Conservation (phyloP, 2,329 filamentous ascomycete genomes). For the Aspergillus flavus region DNA sequence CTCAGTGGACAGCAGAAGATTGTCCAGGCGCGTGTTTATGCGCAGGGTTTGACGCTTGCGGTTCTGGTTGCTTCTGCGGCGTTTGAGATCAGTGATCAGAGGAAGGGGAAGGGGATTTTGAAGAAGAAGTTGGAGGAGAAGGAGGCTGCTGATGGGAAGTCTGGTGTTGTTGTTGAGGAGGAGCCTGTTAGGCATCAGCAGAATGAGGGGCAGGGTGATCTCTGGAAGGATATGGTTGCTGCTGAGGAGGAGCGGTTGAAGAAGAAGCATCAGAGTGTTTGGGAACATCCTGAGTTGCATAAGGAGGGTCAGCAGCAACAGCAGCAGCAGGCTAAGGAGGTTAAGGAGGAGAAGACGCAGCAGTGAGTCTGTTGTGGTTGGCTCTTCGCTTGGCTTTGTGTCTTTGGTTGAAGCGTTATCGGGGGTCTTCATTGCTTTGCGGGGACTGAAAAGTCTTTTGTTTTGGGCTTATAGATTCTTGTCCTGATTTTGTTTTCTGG, state of each 20-base stretch:
- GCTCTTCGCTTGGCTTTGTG: no score
- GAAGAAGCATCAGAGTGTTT: constrained; percentile 42
- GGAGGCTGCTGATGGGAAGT: constrained; percentile 64
- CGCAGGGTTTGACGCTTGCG: constrained; percentile 82
- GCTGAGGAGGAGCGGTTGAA: constrained; percentile 51
- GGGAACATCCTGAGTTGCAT: constrained; percentile 27
- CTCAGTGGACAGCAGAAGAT: constrained; percentile 80
- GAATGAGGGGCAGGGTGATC: constrained; percentile 78
- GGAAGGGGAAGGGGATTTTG: constrained; percentile 60
- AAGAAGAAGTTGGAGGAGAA: constrained; percentile 70
- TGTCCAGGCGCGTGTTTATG: constrained; percentile 92
- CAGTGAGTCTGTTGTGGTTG: not conserved
- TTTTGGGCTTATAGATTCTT: constrained; percentile 3
- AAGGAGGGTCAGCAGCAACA: not conserved
- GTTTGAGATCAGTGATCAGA: constrained; percentile 79
- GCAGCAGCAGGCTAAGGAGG: not conserved
- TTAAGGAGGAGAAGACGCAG: not conserved
- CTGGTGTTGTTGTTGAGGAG: constrained; percentile 66
- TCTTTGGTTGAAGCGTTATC: not conserved
- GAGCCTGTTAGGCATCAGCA: constrained; percentile 72
- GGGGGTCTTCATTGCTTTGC: not conserved
- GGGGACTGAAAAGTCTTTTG: not conserved
- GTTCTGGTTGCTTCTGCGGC: constrained; percentile 80
- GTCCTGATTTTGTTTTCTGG: not conserved
- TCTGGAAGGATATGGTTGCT: constrained; percentile 71